Evolutionary conservation across 208 protist genomes (phyloP), one percentile per base, ranked within the genome.

Genomic region (Wallacemonas sp.): DNA sequence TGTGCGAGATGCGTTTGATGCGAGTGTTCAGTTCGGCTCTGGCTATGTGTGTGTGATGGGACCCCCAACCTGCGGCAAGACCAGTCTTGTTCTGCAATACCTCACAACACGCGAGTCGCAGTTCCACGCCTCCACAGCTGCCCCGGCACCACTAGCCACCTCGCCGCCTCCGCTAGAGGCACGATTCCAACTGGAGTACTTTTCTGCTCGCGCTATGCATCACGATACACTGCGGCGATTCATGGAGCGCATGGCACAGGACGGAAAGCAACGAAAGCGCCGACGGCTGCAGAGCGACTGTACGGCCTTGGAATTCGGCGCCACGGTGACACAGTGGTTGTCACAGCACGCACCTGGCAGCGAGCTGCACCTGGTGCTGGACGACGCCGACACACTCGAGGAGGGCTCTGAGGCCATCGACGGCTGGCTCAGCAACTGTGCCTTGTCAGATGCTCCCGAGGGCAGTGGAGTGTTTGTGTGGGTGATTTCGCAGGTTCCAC

Each of bases 291-390:
- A 72, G 32, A 70, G 72, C 34, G 81, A 85, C 26, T 83, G 73
- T 44, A 76, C 77, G 0, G 50, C 79, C 6, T 50, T 85, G 10
- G 79, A 87, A 29, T 89, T 93, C 42, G 76, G 84, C 3, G 67
- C 41, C 5, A 52, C 73, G 10, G 77, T 94, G 15, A 46, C 58
- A 22, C 72, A 84, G 52, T 91, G 84, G 84, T 54, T 83, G 13
- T 71, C 69, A 17, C 33, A 48, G 3, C 81, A 81, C 24, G 52
- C 71, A 8, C 62, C 73, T 22, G 75, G 77, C 1, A 86, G 85
- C 26, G 85, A 90, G 65, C 68, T 95, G 22, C 90, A 95, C 71
- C 75, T 93, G 24, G 85, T 93, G 22, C 27, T 95, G 10, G 90
- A 95, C 68, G 90, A 95, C 66, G 87, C 79, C 0, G 90, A 93